Evolutionary conservation across 352 stramenopile species (phyloP).

Genomic region (Globisporangium nagaii): DNA sequence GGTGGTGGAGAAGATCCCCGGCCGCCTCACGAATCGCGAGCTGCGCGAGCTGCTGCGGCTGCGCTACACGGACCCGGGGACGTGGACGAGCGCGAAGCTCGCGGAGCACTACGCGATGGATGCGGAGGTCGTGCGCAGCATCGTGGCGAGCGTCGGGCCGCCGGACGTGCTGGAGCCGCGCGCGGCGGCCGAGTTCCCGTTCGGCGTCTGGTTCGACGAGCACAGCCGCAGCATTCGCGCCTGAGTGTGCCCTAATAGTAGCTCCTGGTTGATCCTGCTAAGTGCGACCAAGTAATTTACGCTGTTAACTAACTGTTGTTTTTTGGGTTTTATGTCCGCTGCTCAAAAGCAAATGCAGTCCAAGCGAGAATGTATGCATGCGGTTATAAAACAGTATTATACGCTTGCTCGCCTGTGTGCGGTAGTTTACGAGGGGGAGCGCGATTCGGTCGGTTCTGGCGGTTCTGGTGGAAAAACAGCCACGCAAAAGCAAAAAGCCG

Average conservation of each 20-base stretch:
- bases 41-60: constrained; percentile 53
- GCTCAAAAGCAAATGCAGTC: neutral
- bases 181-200: constrained; percentile 39
- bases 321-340: neutral
- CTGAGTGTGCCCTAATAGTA: neutral
- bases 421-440: too few relatives aligned
- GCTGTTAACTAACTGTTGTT: neutral
- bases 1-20: constrained; percentile 27
- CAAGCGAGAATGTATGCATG: neutral
- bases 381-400: neutral
- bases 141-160: constrained; percentile 35
- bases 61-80: constrained; percentile 53
- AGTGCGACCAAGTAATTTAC: neutral
- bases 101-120: constrained; percentile 48
- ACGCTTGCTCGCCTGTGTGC: too few relatives aligned
- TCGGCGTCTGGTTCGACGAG: constrained; percentile 48
- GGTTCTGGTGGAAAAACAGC: constrained; percentile 6
- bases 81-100: constrained; percentile 41
- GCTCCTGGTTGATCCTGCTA: neutral
- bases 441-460: constrained; percentile 4
- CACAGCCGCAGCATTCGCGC: neutral
- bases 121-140: constrained; percentile 20
- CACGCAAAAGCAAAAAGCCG: constrained; percentile 6
- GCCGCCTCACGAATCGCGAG: constrained; percentile 48
- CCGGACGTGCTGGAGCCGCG: constrained; percentile 53